Conservation (phyloP, 2,329 filamentous ascomycete genomes). For the Podosphaera aphanis region DNA sequence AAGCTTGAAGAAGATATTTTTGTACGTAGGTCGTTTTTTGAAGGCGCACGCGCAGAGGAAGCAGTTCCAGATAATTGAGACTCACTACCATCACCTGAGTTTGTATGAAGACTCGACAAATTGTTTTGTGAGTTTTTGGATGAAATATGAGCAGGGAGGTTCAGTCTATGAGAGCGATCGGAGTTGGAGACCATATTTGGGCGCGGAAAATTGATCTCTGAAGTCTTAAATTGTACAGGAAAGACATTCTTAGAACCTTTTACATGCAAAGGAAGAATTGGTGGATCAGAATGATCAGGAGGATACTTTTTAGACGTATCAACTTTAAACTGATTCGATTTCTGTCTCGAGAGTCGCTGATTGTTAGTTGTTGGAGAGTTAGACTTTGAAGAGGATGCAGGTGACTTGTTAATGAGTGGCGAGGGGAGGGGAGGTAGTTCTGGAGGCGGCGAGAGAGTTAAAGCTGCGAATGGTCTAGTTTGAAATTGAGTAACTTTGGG, state of each 20-base stretch:
- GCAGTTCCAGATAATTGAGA: slow-evolving; percentile 22
- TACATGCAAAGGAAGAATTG: slow-evolving; percentile 9
- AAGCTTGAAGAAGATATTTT: slow-evolving; percentile 49
- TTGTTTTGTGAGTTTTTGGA: not conserved
- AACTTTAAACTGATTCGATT: slow-evolving; percentile 66
- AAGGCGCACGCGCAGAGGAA: slow-evolving; percentile 27
- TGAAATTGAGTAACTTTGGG: slow-evolving; percentile 12
- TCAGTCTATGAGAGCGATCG: slow-evolving; percentile 8
- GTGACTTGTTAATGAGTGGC: slow-evolving; percentile 7
- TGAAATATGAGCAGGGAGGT: slow-evolving; percentile 7
- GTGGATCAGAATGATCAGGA: slow-evolving; percentile 4
- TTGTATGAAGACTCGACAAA: slow-evolving; percentile 5
- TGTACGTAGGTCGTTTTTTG: slow-evolving; percentile 28
- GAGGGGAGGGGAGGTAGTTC: slow-evolving; percentile 6
- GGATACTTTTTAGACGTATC: slow-evolving; percentile 32
- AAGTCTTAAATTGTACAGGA: slow-evolving; percentile 11
- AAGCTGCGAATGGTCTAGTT: slow-evolving; percentile 9
- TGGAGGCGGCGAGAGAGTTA: slow-evolving; percentile 20
- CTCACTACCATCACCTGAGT: slow-evolving; percentile 12
- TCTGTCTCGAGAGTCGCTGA: slow-evolving; percentile 58
- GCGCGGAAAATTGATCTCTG: slow-evolving; percentile 8
- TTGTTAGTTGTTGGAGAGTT: slow-evolving; percentile 36
- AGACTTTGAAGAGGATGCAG: slow-evolving; percentile 20
- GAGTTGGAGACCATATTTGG: slow-evolving; percentile 4
- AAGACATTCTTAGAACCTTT: slow-evolving; percentile 5